Evolutionary conservation across 1,139 yeast species (phyloP), one percentile per base, ranked within the genome.

Genomic region (Geotrichum armillariae): DNA sequence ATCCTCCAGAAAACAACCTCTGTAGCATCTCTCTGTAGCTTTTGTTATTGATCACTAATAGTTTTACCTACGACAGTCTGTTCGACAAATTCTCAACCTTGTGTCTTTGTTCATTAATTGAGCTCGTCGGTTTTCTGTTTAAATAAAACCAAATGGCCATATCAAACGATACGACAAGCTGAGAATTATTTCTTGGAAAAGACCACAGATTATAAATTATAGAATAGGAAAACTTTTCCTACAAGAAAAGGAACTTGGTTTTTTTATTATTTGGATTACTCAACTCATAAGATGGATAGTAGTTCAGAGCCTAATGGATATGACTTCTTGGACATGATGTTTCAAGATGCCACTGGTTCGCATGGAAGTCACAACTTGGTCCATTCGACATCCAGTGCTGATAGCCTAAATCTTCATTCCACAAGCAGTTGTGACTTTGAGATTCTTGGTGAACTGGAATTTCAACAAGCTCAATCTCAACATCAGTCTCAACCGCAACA

Each of bases 321-420:
- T 25, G 29, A 25, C 29, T 25, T 25, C 11, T 11, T 40, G n/a
- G 43, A 40, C 25, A 40, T 40, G 43, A 29, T 40, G 12, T 34
- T 40, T 14, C 43, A 27, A 11, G 43, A 27, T 27, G 27, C 43
- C 17, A 12, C 35, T 21, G 17, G 16, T 16, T 8, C 36, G 11
- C 22, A 25, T 25, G 29, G 29, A 25, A 25, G 11, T 25, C 29
- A 25, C 29, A 25, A 25, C 29, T 25, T 25, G 11, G 29, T 23
- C 1, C 27, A 16, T 14, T 33, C 23, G 12, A 4, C 35, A 5
- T 3, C 23, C 18, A 39, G 23, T 16, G 7, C 36, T 7, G 16
- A 16, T 16, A 40, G 33, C 29, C 36, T 40, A 8, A 27, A 39
- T 25, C 18, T 39, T 17, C 27, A 40, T 40, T 12, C 14, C 43